Evolutionary conservation across 495 filamentous ascomycete genomes (phyloP).

Genomic region (Penicillium steckii): DNA sequence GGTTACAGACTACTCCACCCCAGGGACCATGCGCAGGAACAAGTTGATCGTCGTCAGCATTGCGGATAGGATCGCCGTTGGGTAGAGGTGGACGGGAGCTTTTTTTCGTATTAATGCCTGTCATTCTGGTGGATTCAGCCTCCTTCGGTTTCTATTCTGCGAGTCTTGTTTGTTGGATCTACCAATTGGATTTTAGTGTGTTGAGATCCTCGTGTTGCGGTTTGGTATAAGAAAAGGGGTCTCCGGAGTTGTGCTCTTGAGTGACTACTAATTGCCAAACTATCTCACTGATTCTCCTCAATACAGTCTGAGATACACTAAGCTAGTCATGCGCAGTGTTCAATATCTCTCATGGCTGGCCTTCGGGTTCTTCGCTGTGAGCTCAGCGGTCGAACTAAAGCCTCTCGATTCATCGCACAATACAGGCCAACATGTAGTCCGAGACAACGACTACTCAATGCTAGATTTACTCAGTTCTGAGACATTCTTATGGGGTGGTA

Average conservation of each 20-base stretch:
- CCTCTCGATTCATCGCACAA: not conserved
- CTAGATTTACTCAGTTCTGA: constrained; percentile 16
- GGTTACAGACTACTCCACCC: not conserved
- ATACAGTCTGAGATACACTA: not conserved
- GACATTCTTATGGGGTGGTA: constrained; percentile 28
- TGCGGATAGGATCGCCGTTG: not conserved
- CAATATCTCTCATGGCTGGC: not conserved
- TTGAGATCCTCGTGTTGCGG: not conserved
- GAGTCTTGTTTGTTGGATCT: not conserved
- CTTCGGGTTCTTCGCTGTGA: not conserved
- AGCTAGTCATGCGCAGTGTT: not conserved
- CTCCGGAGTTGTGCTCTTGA: not conserved
- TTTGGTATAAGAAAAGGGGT: not conserved
- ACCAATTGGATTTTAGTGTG: not conserved
- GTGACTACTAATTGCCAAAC: not conserved
- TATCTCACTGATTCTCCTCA: not conserved
- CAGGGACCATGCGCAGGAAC: not conserved
- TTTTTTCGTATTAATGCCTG: not conserved
- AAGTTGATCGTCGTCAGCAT: not conserved
- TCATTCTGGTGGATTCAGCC: not conserved
- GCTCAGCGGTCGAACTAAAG: not conserved
- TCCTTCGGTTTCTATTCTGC: not conserved
- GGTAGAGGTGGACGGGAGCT: not conserved
- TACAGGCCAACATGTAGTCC: not conserved
- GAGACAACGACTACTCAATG: constrained; percentile 3